Base-by-base conservation (phyloP, 805 yeast species). In the Torulaspora maleeae region DNA sequence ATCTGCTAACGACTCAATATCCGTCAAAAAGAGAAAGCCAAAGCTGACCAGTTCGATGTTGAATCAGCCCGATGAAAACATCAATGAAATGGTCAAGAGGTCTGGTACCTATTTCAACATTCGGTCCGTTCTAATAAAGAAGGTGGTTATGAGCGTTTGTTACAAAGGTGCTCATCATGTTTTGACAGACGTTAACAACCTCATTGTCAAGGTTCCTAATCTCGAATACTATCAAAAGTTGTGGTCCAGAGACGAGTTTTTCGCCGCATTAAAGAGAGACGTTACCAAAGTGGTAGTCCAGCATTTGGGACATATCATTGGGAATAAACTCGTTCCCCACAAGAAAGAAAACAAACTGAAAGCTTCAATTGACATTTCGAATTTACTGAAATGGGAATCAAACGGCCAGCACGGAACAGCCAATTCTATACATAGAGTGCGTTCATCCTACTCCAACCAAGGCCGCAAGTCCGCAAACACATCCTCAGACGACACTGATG, bases 81-180 rank as follows among this genome's bases (percentile, higher is more conserved):
- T 78, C 19, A 63, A 76, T n/a, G 73, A 75, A 47, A 86, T 89
- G 95, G 72, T 86, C 6, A 65, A 69, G 38, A 70, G 96, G 33
- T 86, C 96, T 0, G 76, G 85, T 36, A 75, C 75, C 33, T 86
- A 75, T 60, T 73, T 82, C 60, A 81, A 82, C 55, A 78, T 89
- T 34, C 74, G 76, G 17, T 68, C 73, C 13, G 72, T 86, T 36
- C 67, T 70, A n/a, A 65, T 83, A 19, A 63, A 69, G 11, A 66
- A 70, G 24, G 67, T 78, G 15, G 59, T 67, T 17, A 61, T 89
- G 42, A 72, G 80, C 25, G 76, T 87, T 19, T 83, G 93, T 45
- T 85, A 86, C 64, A 77, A 78, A 59, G 86, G 83, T 6, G 74
- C 79, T 1, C 80, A 80, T 36, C 74, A 73, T 45, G 58, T 78